These are phyloP conservation scores for Ceratobasidium papillatum DNA, from an alignment of 1,284 basidiomycete genomes.

Conservation along the genomic window DNA sequence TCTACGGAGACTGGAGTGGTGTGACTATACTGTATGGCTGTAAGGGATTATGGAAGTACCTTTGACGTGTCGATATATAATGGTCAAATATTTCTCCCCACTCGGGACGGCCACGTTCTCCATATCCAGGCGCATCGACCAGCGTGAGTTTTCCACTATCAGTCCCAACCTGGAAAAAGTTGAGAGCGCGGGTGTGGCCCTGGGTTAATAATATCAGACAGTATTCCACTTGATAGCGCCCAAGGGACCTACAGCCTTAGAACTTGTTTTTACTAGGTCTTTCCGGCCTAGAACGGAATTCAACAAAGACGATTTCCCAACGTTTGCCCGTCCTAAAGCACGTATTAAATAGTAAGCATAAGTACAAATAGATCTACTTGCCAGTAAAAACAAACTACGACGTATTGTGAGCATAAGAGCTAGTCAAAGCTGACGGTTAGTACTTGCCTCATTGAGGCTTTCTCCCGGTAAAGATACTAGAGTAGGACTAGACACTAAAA, in stretches of 20 bases:
- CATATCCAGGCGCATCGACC: constrained; percentile 81
- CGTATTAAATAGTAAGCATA: too few relatives aligned
- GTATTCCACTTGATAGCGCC: constrained; percentile 4
- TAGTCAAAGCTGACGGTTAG: background rate
- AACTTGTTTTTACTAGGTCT: constrained; percentile 67
- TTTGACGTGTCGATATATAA: constrained; percentile 65
- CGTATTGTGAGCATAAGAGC: background rate
- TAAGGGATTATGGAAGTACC: constrained; percentile 58
- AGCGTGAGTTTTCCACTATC: constrained; percentile 66
- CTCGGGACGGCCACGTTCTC: constrained; percentile 71
- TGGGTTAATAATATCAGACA: constrained; percentile 48
- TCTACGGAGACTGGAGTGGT: constrained; percentile 62
- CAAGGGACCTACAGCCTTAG: constrained; percentile 65
- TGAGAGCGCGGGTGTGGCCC: constrained; percentile 74
- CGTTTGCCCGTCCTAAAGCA: constrained; percentile 62
- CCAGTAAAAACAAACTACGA: constrained; percentile 19
- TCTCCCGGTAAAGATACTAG: constrained; percentile 17
- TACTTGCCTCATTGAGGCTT: constrained; percentile 20
- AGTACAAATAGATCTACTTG: background rate
- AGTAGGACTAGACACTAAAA: constrained; percentile 16
- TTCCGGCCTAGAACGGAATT: constrained; percentile 71
- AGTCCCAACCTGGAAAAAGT: constrained; percentile 72
- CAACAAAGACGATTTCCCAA: constrained; percentile 75
- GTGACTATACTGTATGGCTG: background rate
- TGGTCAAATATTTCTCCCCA: constrained; percentile 74